Base-by-base conservation (phyloP, 208 protist species). In the Kentomonas sorsogonicus region DNA sequence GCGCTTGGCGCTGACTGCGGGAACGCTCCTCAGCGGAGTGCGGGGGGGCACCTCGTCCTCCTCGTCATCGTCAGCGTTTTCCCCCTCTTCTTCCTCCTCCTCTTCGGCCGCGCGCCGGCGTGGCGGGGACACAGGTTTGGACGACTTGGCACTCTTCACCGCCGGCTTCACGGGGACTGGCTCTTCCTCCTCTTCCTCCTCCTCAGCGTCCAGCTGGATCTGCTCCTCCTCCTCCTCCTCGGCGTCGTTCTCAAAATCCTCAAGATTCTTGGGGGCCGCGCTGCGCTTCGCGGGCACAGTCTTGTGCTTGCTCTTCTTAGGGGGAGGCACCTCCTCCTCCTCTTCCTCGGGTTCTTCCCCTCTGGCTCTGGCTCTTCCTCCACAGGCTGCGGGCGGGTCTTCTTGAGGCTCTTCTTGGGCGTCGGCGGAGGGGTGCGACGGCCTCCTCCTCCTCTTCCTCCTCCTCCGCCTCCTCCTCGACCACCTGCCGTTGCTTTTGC, bases 21-120 rank as follows among this genome's bases (percentile, higher is more conserved):
- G n/a, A n/a, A n/a, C n/a, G n/a, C n/a, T n/a, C n/a, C n/a, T n/a
- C n/a, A n/a, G n/a, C 27, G 46, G 44, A 41, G 26, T 44, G 6
- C 45, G 36, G 16, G 53, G 43, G 23, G 45, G 34, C 2, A 13
- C 38, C 18, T 20, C 55, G 1, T 41, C 47, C 2, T 31, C 57
- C 27, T 60, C 55, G 4, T 57, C 36, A n/a, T 74, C 60, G 2
- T 74, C 60, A 30, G 60, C 50, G 44, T 64, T 52, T 38, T 65
- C 54, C 5, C 22, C 13, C 40, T 65, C 52, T 15, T 43, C 47
- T 7, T 6, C 40, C 22, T 56, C 64, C 25, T 54, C 55, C n/a
- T 38, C 55, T 3, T 47, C 45, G 2, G 45, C 7, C 18, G 56
- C 18, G 3, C 16, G 22, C 25, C 44, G 15, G 5, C 18, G 56